These are phyloP conservation scores for Aristolochia contorta DNA, from an alignment of 164 flowering plant species.

Conservation along the genomic window DNA sequence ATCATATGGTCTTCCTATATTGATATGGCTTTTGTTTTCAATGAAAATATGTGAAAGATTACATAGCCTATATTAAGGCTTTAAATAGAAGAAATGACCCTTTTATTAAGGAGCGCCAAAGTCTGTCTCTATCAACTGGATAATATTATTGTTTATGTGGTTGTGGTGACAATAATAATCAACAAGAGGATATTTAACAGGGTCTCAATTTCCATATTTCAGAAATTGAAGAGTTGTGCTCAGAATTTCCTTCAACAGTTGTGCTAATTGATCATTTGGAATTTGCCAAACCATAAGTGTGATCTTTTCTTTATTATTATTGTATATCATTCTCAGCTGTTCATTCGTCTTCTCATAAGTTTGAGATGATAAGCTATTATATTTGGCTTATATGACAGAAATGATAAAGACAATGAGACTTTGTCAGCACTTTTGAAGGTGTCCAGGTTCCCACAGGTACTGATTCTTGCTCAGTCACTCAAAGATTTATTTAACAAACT, in stretches of 20 bases:
- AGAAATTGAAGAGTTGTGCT: slow-evolving; percentile 75
- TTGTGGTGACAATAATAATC: too few relatives aligned
- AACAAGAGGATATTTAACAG: slow-evolving; percentile 23
- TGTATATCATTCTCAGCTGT: too few relatives aligned
- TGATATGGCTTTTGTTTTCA: too few relatives aligned
- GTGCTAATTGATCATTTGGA: slow-evolving; percentile 82
- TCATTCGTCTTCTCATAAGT: neutral
- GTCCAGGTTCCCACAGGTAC: slow-evolving; percentile 80
- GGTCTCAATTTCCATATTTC: slow-evolving; percentile 71
- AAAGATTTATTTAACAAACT: too few relatives aligned
- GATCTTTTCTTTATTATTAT: slow-evolving; percentile 16
- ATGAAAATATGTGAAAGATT: too few relatives aligned
- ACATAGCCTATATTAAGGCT: too few relatives aligned
- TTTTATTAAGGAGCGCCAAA: too few relatives aligned
- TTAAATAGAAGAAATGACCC: too few relatives aligned
- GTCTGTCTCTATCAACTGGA: too few relatives aligned
- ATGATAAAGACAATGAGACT: slow-evolving; percentile 38
- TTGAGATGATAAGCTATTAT: neutral
- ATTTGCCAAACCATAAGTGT: slow-evolving; percentile 88
- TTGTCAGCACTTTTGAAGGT: slow-evolving; percentile 53
- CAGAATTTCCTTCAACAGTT: slow-evolving; percentile 67
- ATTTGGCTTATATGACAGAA: slow-evolving; percentile 34
- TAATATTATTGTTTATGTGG: too few relatives aligned
- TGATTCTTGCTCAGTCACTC: neutral
- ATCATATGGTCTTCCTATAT: too few relatives aligned